These are phyloP conservation scores for Schizophyllum amplum DNA, from an alignment of 1,284 basidiomycete species.

Conservation along the genomic window DNA sequence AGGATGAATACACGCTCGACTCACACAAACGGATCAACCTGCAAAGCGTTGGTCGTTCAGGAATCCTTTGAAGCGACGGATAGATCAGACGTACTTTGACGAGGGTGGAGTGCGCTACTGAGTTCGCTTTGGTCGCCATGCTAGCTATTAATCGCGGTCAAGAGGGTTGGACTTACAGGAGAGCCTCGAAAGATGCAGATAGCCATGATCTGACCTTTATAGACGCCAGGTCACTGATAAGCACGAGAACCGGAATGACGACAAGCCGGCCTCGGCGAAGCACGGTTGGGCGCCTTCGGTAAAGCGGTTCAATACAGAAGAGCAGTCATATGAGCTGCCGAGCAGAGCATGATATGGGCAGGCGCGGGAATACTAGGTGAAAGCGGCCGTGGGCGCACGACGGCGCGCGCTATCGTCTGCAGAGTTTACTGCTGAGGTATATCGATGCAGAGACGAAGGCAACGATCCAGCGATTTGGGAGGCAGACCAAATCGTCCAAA, in stretches of 20 bases:
- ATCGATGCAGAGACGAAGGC: no score
- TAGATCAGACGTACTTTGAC: conserved; percentile 29
- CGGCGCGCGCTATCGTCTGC: no score
- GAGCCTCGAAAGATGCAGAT: conserved; percentile 1
- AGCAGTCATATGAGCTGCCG: no score
- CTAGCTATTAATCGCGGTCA: not conserved
- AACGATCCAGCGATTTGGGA: no score
- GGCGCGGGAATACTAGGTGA: no score
- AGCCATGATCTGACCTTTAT: not conserved
- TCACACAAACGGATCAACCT: conserved; percentile 59
- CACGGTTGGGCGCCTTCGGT: no score
- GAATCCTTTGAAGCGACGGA: not conserved
- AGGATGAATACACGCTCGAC: no score
- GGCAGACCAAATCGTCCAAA: no score
- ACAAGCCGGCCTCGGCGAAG: not conserved
- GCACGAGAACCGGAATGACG: conserved; percentile 1
- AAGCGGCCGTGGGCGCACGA: no score
- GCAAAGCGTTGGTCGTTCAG: not conserved
- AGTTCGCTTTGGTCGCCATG: conserved; percentile 54
- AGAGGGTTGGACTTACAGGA: not conserved
- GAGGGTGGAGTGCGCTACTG: conserved; percentile 44
- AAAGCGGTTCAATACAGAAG: no score
- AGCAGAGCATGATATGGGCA: no score
- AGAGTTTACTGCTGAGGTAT: no score
- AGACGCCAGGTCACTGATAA: conserved; percentile 1